Base-by-base conservation (phyloP, 1,284 basidiomycete species). In the Erythrobasidium hasegawianum region DNA sequence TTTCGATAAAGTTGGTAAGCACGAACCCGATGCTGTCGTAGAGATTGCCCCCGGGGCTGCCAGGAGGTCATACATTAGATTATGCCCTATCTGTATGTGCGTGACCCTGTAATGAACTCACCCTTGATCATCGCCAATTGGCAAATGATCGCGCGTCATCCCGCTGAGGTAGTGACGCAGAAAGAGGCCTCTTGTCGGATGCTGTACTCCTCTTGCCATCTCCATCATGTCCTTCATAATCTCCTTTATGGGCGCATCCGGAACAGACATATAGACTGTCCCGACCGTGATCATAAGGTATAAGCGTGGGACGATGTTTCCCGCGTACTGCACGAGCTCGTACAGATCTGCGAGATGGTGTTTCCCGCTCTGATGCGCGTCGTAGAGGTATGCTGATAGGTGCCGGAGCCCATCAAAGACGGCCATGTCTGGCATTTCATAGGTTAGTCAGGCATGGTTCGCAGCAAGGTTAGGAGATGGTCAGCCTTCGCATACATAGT, bases 211-310 rank as follows among this genome's bases (percentile, higher is more conserved):
- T 40, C 92, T 82, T 29, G 90, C 91, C 93, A 97, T 97, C 78
- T 97, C 93, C 86, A 97, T 88, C 92, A 97, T 95, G 79, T 97
- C 93, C 82, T 95, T 96, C 93, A 96, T 97, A 72, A 97, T 91
- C 80, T 97, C 92, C 81, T 92, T 94, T 67, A 96, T 86, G 5
- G 93, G 93, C 7, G 92, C 91, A 64, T 95, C 92, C 1, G 90
- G 86, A 50, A 96, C 87, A 20, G 90, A 92, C 93, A 96, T 96
- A 81, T 95, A 96, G 20, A 97, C 92, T 0, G 93, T 90, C 66
- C 93, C 94, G 67, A 97, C 93, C 26, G 94, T 96, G 74, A 97
- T 95, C 93, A 96, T 96, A 74, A 96, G 88, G 79, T 97, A 96
- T 38, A 95, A 82, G 33, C 59, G 43, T 20, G 57, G 67, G 27